Base-by-base conservation (phyloP, 306 rosid genomes). In the Inga laurina region DNA sequence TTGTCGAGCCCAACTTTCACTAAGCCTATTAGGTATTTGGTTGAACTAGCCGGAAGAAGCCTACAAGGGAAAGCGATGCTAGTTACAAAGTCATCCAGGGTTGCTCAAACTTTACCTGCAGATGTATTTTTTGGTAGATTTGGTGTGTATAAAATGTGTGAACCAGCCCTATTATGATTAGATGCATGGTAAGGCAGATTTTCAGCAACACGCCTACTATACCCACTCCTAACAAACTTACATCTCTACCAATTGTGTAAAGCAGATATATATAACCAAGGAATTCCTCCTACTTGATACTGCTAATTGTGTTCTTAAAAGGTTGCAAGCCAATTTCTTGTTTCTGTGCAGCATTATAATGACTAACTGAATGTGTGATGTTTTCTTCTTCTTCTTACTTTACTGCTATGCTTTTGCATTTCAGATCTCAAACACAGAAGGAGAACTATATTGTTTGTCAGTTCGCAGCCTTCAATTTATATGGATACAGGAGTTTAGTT, bases 401-500 rank as follows among this genome's bases (percentile, higher is more conserved):
- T n/a, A 59, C 12, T 22, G 27, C 11, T 32, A 22, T 64, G 75
- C 57, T 81, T 49, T 81, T 73, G 4, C 84, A 59, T 41, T 62
- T 62, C 91, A 94, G 97, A 88, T 94, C 77, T 85, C 97, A 32
- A 93, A 93, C 79, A 84, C 92, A 51, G 91, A 87, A 82, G 97
- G 98, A 64, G 91, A 91, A 64, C 66, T 94, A 62, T 94, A 91
- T 74, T 87, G 91, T 64, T 52, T 94, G 73, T 90, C 97, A 0
- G 65, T 88, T 64, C 93, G 84, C 3, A 85, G 89, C 75, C 94
- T 80, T 24, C 79, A 84, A 51, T 90, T 91, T 52, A 88, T 85
- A 82, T 93, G 98, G 97, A 90, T 93, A 74, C 91, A 86, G 75
- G 98, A 93, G 82, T 88, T 93, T 9, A 94, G 97, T 74, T 89